Percentiles rank a stretch among this genome's conserved stretches.
Conservation (phyloP, 1,139 yeast species). For the Saccharomycopsis hybrid region DNA sequence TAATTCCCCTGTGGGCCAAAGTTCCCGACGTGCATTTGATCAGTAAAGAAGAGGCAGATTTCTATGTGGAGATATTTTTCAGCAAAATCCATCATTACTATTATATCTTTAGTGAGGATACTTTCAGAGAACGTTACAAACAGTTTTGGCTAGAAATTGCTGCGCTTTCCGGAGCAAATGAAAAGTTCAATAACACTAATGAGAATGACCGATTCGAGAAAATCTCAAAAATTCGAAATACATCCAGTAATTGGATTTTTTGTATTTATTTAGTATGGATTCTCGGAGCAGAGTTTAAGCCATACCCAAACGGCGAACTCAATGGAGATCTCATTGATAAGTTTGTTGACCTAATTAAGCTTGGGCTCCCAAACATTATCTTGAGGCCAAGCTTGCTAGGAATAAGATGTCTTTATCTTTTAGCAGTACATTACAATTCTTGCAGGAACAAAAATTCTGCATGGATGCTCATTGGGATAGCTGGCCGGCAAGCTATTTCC, state of each 20-base stretch:
- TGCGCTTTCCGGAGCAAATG: slow-evolving; percentile 5
- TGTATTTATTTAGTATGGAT: slow-evolving; percentile 40
- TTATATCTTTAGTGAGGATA: slow-evolving; percentile 32
- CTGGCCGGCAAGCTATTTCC: slow-evolving; percentile 39
- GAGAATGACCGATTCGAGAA: slow-evolving; percentile 6
- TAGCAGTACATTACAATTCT: slow-evolving; percentile 38
- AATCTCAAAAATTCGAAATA: slow-evolving; percentile 9
- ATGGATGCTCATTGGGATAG: slow-evolving; percentile 38
- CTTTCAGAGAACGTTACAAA: slow-evolving; percentile 30
- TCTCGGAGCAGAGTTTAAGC: slow-evolving; percentile 30
- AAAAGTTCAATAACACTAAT: not conserved
- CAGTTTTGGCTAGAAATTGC: slow-evolving; percentile 32
- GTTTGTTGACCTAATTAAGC: slow-evolving; percentile 34
- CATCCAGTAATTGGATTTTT: slow-evolving; percentile 29
- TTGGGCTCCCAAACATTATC: slow-evolving; percentile 37
- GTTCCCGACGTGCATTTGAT: slow-evolving; percentile 20
- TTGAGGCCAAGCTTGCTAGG: slow-evolving; percentile 38
- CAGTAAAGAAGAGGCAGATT: slow-evolving; percentile 30
- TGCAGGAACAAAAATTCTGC: slow-evolving; percentile 40
- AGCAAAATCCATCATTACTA: slow-evolving; percentile 36
- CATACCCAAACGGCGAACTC: slow-evolving; percentile 23
- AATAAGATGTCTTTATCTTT: slow-evolving; percentile 34
- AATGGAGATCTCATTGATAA: slow-evolving; percentile 27
- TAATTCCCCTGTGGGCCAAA: slow-evolving; percentile 10
- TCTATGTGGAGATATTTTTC: slow-evolving; percentile 33